Percentiles rank a stretch among this genome's conserved stretches.
These are phyloP conservation scores for Penicillium griseofulvum DNA, from an alignment of 2,329 filamentous ascomycete species.

Conservation along the genomic window DNA sequence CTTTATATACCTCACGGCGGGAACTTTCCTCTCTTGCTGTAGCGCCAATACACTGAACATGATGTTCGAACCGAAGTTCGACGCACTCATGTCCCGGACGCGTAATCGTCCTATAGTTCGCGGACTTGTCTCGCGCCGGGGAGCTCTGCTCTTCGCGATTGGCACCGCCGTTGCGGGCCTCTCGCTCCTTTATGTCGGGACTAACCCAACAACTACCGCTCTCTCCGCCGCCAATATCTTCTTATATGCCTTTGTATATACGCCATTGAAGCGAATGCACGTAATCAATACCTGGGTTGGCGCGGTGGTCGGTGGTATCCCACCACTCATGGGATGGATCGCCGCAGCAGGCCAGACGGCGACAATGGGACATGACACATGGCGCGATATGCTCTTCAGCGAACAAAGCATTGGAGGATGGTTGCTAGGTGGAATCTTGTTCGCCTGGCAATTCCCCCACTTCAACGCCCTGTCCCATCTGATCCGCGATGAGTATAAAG, in stretches of 20 bases:
- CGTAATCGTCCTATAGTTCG: conserved; percentile 85
- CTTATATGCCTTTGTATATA: conserved; percentile 90
- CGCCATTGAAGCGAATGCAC: conserved; percentile 82
- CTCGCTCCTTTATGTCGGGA: conserved; percentile 76
- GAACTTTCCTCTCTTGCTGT: conserved; percentile 84
- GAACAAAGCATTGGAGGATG: conserved; percentile 73
- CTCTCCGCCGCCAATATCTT: conserved; percentile 81
- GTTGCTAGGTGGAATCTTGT: conserved; percentile 79
- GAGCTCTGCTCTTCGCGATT: conserved; percentile 76
- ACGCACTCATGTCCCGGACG: conserved; percentile 91
- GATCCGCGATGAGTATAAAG: conserved; percentile 84
- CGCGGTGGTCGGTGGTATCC: conserved; percentile 87
- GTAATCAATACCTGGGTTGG: conserved; percentile 94
- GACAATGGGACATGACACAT: conserved; percentile 66
- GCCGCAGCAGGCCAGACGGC: conserved; percentile 88
- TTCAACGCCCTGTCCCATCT: conserved; percentile 92
- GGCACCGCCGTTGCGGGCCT: conserved; percentile 67
- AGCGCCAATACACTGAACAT: conserved; percentile 95
- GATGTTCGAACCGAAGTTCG: conserved; percentile 87
- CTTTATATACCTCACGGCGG: conserved; percentile 83
- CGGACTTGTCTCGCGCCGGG: conserved; percentile 67
- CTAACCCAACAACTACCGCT: conserved; percentile 88
- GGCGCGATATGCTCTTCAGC: conserved; percentile 75
- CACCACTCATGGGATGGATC: conserved; percentile 96
- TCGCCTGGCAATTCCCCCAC: conserved; percentile 97